A percentile compares a stretch with the other conserved stretches of the same genome.
Evolutionary conservation across 1,284 basidiomycete species (phyloP).

Genomic region (Trichosporon sp.): DNA sequence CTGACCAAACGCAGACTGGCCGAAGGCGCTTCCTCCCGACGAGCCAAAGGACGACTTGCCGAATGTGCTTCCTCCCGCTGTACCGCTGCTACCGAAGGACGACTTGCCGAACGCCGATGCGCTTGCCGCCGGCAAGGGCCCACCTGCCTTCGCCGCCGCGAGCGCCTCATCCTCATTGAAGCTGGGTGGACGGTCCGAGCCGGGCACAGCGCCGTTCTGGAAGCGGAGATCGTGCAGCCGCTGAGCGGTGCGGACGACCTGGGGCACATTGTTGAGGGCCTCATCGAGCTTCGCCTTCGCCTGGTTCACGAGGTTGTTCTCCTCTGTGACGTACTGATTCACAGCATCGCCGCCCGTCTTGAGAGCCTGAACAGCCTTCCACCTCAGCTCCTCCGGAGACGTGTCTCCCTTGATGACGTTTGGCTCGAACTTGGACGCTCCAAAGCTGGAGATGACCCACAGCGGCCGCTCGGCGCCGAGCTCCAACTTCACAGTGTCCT

Average conservation of each 20-base stretch:
- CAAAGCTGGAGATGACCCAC: constrained; percentile 80
- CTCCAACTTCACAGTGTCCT: constrained; percentile 34
- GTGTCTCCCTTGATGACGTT: constrained; percentile 66
- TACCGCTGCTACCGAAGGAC: neutral
- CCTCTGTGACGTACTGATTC: constrained; percentile 32
- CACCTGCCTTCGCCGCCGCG: neutral
- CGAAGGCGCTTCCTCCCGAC: constrained; percentile 7
- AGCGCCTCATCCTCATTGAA: constrained; percentile 35
- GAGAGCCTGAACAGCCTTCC: constrained; percentile 59
- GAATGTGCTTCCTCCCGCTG: neutral
- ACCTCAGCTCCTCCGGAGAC: constrained; percentile 72
- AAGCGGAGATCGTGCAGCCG: constrained; percentile 39
- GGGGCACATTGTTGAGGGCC: constrained; percentile 26
- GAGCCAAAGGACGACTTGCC: constrained; percentile 8
- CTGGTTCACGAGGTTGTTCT: constrained; percentile 22
- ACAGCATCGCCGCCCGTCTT: constrained; percentile 1
- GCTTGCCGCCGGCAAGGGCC: neutral
- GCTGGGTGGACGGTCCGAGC: constrained; percentile 22
- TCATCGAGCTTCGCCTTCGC: constrained; percentile 26
- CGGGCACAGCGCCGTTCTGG: constrained; percentile 14
- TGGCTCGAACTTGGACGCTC: constrained; percentile 63
- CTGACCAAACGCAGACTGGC: constrained; percentile 10
- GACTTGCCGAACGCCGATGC: neutral
- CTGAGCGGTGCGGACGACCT: constrained; percentile 27
- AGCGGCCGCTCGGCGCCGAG: constrained; percentile 52